Conservation (phyloP, 257 asterid genomes). For the Penstemon newberryi region DNA sequence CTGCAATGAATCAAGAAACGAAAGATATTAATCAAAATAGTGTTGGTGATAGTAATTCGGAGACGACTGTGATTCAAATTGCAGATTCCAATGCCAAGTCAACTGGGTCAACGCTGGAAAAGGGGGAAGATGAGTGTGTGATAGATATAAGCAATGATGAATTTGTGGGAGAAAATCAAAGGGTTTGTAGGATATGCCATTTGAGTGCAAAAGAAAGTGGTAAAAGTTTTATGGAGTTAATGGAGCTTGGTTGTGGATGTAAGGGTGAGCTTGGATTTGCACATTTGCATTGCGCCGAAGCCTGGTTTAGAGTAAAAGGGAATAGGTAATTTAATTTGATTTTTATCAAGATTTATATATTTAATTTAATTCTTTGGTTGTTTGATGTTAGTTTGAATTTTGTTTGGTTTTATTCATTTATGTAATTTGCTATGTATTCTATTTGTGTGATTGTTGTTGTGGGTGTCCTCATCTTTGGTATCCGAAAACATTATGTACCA, state of each 20-base stretch:
- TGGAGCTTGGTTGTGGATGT: constrained; percentile 89
- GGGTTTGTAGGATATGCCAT: constrained; percentile 51
- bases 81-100: too few relatives aligned
- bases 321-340: constrained; percentile 46
- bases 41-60: too few relatives aligned
- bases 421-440: constrained; percentile 9
- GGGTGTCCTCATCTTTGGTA: background rate
- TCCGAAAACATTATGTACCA: background rate
- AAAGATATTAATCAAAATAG: too few relatives aligned
- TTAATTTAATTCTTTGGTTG: constrained; percentile 17
- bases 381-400: background rate
- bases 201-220: constrained; percentile 58
- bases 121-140: too few relatives aligned
- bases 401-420: background rate
- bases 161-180: too few relatives aligned
- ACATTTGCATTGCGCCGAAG: constrained; percentile 70
- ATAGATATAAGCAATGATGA: too few relatives aligned
- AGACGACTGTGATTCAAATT: too few relatives aligned
- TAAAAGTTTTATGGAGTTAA: constrained; percentile 41
- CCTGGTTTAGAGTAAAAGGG: constrained; percentile 75
- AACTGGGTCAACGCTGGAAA: too few relatives aligned
- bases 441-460: background rate
- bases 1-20: too few relatives aligned
- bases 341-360: background rate
- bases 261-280: constrained; percentile 86